Conservation (phyloP, 1,284 basidiomycete species). For the Irpex sp. region DNA sequence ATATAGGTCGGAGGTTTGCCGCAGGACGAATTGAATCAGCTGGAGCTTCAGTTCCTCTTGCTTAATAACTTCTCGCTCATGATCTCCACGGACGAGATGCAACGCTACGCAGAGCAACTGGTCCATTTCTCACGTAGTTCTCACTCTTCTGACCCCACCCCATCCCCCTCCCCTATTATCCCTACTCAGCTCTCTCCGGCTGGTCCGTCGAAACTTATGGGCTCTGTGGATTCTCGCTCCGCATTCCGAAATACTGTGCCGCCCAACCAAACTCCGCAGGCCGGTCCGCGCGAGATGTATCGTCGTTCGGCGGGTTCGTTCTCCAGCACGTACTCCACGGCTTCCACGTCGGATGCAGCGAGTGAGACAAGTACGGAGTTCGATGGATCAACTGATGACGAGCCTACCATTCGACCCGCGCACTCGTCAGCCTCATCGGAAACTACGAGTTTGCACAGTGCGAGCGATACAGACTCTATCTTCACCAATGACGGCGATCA, state of each 20-base stretch:
- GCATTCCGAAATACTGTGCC: background rate
- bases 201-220: slow-evolving; percentile 45
- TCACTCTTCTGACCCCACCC: slow-evolving; percentile 24
- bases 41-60: slow-evolving; percentile 95
- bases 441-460: slow-evolving; percentile 33
- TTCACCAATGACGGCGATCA: slow-evolving; percentile 20
- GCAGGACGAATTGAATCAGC: slow-evolving; percentile 90
- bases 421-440: slow-evolving; percentile 34
- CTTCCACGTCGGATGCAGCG: slow-evolving; percentile 26
- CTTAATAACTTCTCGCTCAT: slow-evolving; percentile 93
- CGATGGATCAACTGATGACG: slow-evolving; percentile 65
- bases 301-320: slow-evolving; percentile 21
- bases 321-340: slow-evolving; percentile 16
- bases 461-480: slow-evolving; percentile 28
- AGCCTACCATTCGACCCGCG: slow-evolving; percentile 67
- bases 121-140: slow-evolving; percentile 48
- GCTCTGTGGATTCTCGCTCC: slow-evolving; percentile 11
- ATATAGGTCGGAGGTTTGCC: slow-evolving; percentile 90
- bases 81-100: slow-evolving; percentile 90
- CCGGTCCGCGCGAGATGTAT: slow-evolving; percentile 18
- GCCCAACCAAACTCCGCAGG: slow-evolving; percentile 16
- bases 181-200: slow-evolving; percentile 23
- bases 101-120: slow-evolving; percentile 90
- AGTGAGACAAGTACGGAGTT: slow-evolving; percentile 45
- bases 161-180: slow-evolving; percentile 25